Evolutionary conservation across 768 basidiomycete species (phyloP), one percentile per base, ranked within the genome.

Genomic region (Leccinum subgranulosum): DNA sequence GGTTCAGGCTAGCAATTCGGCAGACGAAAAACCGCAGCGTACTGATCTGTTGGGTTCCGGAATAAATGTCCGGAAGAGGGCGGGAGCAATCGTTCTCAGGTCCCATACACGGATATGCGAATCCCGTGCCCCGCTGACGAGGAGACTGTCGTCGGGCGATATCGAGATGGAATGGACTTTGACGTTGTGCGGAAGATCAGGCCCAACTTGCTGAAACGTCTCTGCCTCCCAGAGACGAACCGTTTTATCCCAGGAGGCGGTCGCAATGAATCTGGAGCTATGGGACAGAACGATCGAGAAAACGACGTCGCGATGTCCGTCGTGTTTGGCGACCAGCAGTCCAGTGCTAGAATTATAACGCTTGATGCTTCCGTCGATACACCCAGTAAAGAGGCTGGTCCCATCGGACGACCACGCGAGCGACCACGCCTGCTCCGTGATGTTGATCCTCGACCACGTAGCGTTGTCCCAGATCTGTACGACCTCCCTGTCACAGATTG

Each of bases 221-320:
- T 21, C 43, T 0, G 57, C 53, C 41, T 69, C 66, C 68, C 70
- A 73, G 27, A 73, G 52, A 43, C 71, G 60, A 21, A 70, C 56
- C 2, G 70, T 73, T 21, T 51, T 64, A 21, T 72, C 71, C 60
- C 51, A 59, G 4, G 70, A 73, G 1, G 61, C 70, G 7, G 70
- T 72, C 4, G 60, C 70, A 31, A 72, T 11, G 39, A 67, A 69
- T 9, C 54, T 60, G 28, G 51, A 43, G 14, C 58, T 51, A 27
- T 52, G 62, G 10, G 68, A 70, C 29, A 67, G 14, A 0, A n/a
- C 49, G 19, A 72, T 66, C 3, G 60, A 65, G 19, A 21, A 62
- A 45, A 72, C 55, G 1, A 54, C 54, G 43, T 68, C 61, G 8
- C n/a, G 25, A 6, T 72, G 68, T 25, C 54, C 66, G 8, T 7